Evolutionary conservation across 1,284 basidiomycete species (phyloP).

Genomic region (Apiotrichum veenhuisii): DNA sequence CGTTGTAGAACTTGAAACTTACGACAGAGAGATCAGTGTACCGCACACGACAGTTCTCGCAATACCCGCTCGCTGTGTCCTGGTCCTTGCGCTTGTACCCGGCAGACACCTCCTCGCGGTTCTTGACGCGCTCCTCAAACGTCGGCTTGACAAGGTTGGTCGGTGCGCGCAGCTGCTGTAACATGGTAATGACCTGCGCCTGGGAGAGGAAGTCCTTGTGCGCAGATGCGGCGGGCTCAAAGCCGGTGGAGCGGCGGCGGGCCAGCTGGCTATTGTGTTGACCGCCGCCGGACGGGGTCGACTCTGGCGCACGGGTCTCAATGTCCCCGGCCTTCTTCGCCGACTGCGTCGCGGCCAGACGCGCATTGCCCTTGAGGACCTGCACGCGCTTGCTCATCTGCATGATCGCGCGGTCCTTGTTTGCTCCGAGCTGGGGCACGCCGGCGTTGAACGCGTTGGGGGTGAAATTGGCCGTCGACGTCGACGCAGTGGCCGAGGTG

Average conservation of each 20-base stretch:
- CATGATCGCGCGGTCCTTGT: slow-evolving; percentile 42
- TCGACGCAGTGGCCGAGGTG: slow-evolving; percentile 84
- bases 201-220: slow-evolving; percentile 38
- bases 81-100: slow-evolving; percentile 58
- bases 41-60: slow-evolving; percentile 90
- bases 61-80: slow-evolving; percentile 82
- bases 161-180: slow-evolving; percentile 30
- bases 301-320: slow-evolving; percentile 3
- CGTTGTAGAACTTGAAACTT: slow-evolving; percentile 34
- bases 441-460: slow-evolving; percentile 28
- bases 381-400: slow-evolving; percentile 50
- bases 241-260: slow-evolving; percentile 19
- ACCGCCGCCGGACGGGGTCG: neutral
- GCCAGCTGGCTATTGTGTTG: neutral
- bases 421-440: slow-evolving; percentile 27
- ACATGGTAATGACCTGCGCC: slow-evolving; percentile 40
- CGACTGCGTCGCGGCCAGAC: slow-evolving; percentile 23
- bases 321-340: neutral
- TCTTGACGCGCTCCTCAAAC: slow-evolving; percentile 30
- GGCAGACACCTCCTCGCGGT: slow-evolving; percentile 36
- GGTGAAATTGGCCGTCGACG: slow-evolving; percentile 56
- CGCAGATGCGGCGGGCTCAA: slow-evolving; percentile 3
- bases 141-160: slow-evolving; percentile 22
- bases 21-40: slow-evolving; percentile 86
- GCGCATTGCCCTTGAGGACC: slow-evolving; percentile 47